A percentile compares a stretch with the other conserved stretches of the same genome.
Evolutionary conservation across 2,329 filamentous ascomycete genomes (phyloP).

Genomic region (Dothistroma septosporum): DNA sequence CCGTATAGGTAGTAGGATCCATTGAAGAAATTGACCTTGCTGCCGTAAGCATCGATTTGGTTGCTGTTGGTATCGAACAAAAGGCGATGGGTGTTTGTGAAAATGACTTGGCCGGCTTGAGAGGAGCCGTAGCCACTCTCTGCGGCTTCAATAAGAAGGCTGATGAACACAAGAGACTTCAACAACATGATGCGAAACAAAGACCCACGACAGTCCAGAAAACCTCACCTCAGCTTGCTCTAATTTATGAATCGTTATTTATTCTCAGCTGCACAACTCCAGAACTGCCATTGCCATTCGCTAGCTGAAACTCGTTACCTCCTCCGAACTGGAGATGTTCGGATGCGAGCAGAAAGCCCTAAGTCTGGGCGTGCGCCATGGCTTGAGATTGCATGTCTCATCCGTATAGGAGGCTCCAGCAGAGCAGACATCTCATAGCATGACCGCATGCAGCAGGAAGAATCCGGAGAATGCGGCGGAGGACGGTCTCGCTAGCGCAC

Average conservation of each 20-base stretch:
- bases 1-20: conserved; percentile 28
- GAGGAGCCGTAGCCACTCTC: neutral
- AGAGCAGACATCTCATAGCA: neutral
- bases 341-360: conserved; percentile 7
- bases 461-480: neutral
- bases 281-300: neutral
- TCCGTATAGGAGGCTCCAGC: neutral
- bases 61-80: conserved; percentile 26
- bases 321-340: neutral
- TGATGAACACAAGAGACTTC: neutral
- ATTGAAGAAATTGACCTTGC: conserved; percentile 26
- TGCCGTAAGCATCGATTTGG: conserved; percentile 27
- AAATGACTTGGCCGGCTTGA: conserved; percentile 17
- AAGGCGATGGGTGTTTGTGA: conserved; percentile 22
- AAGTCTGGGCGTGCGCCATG: neutral
- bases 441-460: neutral
- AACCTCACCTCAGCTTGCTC: neutral
- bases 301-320: neutral
- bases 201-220: neutral
- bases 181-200: neutral
- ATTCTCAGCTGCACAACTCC: neutral
- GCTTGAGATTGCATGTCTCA: neutral
- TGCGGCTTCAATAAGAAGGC: neutral
- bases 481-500: neutral
- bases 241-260: neutral